These are phyloP conservation scores for Grosmannia huntii DNA, from an alignment of 2,329 filamentous ascomycete species.

Conservation along the genomic window DNA sequence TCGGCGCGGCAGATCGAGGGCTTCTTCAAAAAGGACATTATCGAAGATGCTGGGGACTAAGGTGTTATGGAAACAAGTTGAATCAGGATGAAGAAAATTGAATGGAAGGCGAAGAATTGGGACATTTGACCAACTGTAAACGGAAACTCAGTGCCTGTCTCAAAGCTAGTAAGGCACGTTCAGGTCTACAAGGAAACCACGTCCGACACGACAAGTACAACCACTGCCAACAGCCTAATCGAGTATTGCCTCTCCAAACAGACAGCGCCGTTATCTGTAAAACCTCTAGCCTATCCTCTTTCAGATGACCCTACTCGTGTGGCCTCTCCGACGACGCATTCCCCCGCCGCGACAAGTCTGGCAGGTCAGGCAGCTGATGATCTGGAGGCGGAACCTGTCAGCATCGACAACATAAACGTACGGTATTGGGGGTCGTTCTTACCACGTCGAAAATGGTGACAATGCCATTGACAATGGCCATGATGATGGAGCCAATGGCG, in stretches of 20 bases:
- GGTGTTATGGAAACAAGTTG: neutral
- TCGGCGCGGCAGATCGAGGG: conserved; percentile 61
- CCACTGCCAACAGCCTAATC: too few relatives aligned
- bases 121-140: too few relatives aligned
- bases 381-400: conserved; percentile 11
- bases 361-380: conserved; percentile 53
- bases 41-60: conserved; percentile 30
- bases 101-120: too few relatives aligned
- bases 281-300: too few relatives aligned
- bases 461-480: conserved; percentile 54
- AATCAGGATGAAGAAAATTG: too few relatives aligned
- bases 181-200: too few relatives aligned
- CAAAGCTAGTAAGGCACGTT: too few relatives aligned
- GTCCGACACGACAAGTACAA: too few relatives aligned
- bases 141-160: too few relatives aligned
- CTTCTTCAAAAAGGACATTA: conserved; percentile 63
- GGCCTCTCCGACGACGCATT: neutral
- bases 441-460: conserved; percentile 48
- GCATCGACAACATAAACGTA: neutral
- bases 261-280: too few relatives aligned
- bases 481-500: conserved; percentile 51
- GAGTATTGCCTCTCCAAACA: too few relatives aligned
- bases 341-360: conserved; percentile 25
- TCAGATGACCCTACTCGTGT: neutral
- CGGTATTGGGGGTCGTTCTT: neutral